Evolutionary conservation across 2,329 filamentous ascomycete genomes (phyloP).

Genomic region (Ceratocystis lukuohia): DNA sequence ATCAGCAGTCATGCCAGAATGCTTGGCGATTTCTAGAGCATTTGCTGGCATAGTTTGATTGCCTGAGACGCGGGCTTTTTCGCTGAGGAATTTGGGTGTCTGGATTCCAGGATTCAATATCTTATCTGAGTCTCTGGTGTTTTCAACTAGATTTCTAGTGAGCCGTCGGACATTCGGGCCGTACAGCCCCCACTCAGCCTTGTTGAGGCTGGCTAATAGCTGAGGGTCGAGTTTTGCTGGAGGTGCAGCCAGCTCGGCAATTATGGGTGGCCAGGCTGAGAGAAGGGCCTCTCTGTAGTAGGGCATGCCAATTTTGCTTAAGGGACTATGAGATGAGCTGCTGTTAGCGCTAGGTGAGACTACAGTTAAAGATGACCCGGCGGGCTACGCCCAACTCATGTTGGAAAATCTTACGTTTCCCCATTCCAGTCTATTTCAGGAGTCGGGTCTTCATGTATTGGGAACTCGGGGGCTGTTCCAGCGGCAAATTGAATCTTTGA

Average conservation of each 20-base stretch:
- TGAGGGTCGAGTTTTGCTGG: conserved; percentile 60
- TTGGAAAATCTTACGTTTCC: conserved; percentile 46
- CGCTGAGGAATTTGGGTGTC: conserved; percentile 85
- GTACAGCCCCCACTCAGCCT: conserved; percentile 62
- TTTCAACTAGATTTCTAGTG: conserved; percentile 70
- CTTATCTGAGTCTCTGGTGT: conserved; percentile 53
- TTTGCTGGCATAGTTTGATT: conserved; percentile 32
- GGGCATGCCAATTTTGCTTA: conserved; percentile 80
- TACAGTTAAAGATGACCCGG: background rate
- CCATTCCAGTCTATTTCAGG: conserved; percentile 53
- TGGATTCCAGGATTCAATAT: conserved; percentile 47
- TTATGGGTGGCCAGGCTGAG: conserved; percentile 78
- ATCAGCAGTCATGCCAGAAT: conserved; percentile 2
- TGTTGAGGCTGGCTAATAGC: conserved; percentile 54
- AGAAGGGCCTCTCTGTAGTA: conserved; percentile 81
- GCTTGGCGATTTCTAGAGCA: conserved; percentile 24
- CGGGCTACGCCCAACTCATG: background rate
- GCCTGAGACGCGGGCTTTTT: conserved; percentile 63
- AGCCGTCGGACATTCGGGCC: conserved; percentile 62
- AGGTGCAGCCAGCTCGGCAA: conserved; percentile 76
- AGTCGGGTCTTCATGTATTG: conserved; percentile 47
- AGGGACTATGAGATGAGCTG: conserved; percentile 39
- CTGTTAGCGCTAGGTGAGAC: conserved; percentile 17
- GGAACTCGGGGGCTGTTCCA: conserved; percentile 64
- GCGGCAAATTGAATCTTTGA: conserved; percentile 79